Percentiles rank a stretch among this genome's conserved stretches.
Evolutionary conservation across 2,329 filamentous ascomycete species (phyloP).

Genomic region (Ceratocystis albifundus): DNA sequence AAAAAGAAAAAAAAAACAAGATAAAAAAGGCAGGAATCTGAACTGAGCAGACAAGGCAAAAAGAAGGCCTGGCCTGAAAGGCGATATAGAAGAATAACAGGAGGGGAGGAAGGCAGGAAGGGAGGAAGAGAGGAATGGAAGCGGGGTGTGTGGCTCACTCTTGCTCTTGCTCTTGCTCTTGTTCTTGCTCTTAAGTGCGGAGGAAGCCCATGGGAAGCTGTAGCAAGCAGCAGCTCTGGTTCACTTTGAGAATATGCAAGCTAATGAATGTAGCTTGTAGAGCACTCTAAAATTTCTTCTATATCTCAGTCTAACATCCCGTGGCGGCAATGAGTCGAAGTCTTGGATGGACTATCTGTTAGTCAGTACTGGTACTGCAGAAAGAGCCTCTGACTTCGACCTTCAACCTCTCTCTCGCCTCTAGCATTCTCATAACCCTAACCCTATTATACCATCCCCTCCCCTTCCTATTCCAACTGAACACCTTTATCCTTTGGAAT

Average conservation of each 20-base stretch:
- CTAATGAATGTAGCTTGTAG: too few species aligned
- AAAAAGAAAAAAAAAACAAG: slow-evolving; percentile 23
- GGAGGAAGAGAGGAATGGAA: too few species aligned
- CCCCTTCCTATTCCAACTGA: background rate
- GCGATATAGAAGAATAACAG: background rate
- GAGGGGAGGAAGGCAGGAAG: slow-evolving; percentile 20
- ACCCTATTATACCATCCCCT: background rate
- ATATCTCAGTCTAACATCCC: too few species aligned
- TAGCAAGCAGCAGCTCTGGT: too few species aligned
- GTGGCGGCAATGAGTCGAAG: too few species aligned
- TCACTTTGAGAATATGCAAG: too few species aligned
- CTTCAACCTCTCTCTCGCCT: background rate
- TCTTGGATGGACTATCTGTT: too few species aligned
- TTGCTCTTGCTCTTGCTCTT: background rate
- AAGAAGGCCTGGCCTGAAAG: background rate
- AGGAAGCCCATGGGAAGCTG: background rate
- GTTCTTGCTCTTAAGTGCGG: background rate
- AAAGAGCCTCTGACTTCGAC: background rate
- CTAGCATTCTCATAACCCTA: background rate
- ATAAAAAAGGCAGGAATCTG: background rate
- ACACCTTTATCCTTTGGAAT: background rate
- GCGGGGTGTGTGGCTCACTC: slow-evolving; percentile 15
- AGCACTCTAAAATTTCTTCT: too few species aligned
- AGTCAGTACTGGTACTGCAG: too few species aligned
- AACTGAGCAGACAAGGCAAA: background rate